Conservation (phyloP, 176 grass and related monocot species). For the Saccharum spontaneum region DNA sequence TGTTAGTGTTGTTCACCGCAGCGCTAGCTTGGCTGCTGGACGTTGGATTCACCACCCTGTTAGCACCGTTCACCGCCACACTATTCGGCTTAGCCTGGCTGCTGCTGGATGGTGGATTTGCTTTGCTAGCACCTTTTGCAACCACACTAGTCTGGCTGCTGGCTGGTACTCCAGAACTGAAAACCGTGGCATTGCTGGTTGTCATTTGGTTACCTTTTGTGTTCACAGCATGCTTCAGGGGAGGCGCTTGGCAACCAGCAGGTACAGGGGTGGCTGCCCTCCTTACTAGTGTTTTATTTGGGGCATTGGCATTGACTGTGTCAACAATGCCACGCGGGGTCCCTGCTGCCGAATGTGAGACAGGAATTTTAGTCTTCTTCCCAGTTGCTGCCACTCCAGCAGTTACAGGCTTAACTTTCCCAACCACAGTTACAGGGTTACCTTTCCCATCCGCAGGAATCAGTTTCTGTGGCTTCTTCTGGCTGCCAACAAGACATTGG, state of each 20-base stretch:
- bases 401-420: background rate
- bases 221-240: background rate
- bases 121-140: background rate
- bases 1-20: too few relatives aligned
- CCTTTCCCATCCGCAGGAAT: background rate
- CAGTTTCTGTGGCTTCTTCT: slow-evolving; percentile 26
- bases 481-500: slow-evolving; percentile 10
- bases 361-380: slow-evolving; percentile 31
- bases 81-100: slow-evolving; percentile 3
- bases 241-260: slow-evolving; percentile 20
- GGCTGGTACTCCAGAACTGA: background rate
- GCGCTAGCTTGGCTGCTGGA: too few relatives aligned
- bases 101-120: background rate
- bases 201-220: slow-evolving; percentile 16
- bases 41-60: too few relatives aligned
- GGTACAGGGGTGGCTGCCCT: slow-evolving; percentile 3
- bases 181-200: background rate
- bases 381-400: slow-evolving; percentile 5
- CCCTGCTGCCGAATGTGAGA: slow-evolving; percentile 9
- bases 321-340: slow-evolving; percentile 13
- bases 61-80: background rate
- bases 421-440: background rate
- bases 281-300: slow-evolving; percentile 25
- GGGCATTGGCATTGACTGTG: slow-evolving; percentile 19
- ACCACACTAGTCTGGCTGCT: background rate